Percentiles rank a stretch among this genome's conserved stretches.
These are phyloP conservation scores for Seiridium unicorne DNA, from an alignment of 2,329 filamentous ascomycete genomes.

Conservation along the genomic window DNA sequence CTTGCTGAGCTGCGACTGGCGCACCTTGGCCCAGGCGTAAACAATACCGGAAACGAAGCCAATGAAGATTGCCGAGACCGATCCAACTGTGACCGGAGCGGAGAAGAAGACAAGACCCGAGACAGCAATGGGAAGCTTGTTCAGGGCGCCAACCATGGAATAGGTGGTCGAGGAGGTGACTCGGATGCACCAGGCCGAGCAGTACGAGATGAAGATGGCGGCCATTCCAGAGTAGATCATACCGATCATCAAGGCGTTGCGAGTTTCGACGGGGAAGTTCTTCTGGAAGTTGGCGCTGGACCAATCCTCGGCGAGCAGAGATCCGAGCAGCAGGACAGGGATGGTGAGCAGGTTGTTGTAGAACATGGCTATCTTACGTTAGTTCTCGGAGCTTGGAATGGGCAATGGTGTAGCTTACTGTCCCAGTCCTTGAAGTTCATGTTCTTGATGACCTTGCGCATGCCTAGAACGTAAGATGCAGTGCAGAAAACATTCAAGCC, in stretches of 20 bases:
- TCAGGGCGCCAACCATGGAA: constrained; percentile 96
- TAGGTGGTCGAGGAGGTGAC: constrained; percentile 97
- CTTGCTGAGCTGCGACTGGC: constrained; percentile 68
- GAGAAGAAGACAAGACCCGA: constrained; percentile 94
- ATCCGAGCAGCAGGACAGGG: constrained; percentile 80
- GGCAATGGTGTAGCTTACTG: constrained; percentile 61
- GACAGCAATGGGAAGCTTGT: constrained; percentile 95
- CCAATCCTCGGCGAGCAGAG: constrained; percentile 89
- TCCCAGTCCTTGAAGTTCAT: constrained; percentile 99
- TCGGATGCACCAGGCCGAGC: constrained; percentile 97
- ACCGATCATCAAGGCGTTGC: constrained; percentile 77
- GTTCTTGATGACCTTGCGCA: constrained; percentile 98
- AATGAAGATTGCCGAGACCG: constrained; percentile 85
- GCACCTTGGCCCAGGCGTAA: constrained; percentile 83
- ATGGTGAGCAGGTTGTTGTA: constrained; percentile 99
- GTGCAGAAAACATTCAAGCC: constrained; percentile 93
- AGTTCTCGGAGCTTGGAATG: constrained; percentile 18
- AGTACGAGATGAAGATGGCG: constrained; percentile 99
- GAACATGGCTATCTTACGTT: constrained; percentile 79
- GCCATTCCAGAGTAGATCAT: constrained; percentile 94
- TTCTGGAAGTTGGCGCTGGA: constrained; percentile 75
- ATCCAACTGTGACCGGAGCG: constrained; percentile 87
- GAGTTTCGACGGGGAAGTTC: constrained; percentile 84
- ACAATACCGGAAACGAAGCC: constrained; percentile 92
- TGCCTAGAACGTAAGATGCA: constrained; percentile 82